A percentile compares a stretch with the other conserved stretches of the same genome.
Evolutionary conservation across 2,329 filamentous ascomycete species (phyloP).

Genomic region (Magnaporthiopsis rhizophila): DNA sequence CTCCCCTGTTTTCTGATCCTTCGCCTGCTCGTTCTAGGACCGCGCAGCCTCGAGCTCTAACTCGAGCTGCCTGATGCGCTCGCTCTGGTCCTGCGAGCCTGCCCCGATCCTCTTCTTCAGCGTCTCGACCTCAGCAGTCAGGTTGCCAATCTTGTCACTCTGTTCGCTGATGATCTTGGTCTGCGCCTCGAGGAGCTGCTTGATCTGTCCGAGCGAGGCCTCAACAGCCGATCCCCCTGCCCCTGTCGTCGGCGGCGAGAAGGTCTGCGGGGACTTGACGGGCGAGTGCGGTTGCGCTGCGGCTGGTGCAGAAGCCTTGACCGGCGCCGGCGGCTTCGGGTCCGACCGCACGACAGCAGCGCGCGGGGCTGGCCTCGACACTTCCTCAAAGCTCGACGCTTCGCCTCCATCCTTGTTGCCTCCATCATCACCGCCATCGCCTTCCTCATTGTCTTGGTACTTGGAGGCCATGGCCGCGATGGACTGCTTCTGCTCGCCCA

Average conservation of each 20-base stretch:
- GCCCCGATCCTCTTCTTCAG: slow-evolving; percentile 66
- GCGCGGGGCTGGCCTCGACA: slow-evolving; percentile 66
- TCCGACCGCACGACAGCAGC: slow-evolving; percentile 26
- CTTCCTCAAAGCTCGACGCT: slow-evolving; percentile 79
- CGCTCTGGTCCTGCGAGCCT: slow-evolving; percentile 53
- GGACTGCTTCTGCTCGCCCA: slow-evolving; percentile 80
- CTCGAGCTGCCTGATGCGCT: slow-evolving; percentile 60
- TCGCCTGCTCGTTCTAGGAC: slow-evolving; percentile 30
- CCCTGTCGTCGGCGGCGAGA: slow-evolving; percentile 23
- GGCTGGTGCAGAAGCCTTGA: slow-evolving; percentile 30
- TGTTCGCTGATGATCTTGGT: slow-evolving; percentile 71
- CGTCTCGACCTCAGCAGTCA: slow-evolving; percentile 68
- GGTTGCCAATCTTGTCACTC: slow-evolving; percentile 60
- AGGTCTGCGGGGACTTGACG: slow-evolving; percentile 19
- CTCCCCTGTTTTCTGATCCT: background rate
- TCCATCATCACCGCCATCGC: slow-evolving; percentile 49
- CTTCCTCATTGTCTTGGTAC: slow-evolving; percentile 66
- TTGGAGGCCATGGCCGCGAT: slow-evolving; percentile 80
- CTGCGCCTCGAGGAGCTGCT: slow-evolving; percentile 67
- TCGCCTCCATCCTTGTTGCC: slow-evolving; percentile 49
- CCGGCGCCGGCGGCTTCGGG: slow-evolving; percentile 36
- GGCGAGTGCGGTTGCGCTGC: slow-evolving; percentile 24
- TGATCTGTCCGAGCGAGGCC: slow-evolving; percentile 67
- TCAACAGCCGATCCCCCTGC: slow-evolving; percentile 45
- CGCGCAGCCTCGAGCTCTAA: slow-evolving; percentile 57